Evolutionary conservation across 805 yeast genomes (phyloP).

Genomic region (Hanseniaspora thailandica): DNA sequence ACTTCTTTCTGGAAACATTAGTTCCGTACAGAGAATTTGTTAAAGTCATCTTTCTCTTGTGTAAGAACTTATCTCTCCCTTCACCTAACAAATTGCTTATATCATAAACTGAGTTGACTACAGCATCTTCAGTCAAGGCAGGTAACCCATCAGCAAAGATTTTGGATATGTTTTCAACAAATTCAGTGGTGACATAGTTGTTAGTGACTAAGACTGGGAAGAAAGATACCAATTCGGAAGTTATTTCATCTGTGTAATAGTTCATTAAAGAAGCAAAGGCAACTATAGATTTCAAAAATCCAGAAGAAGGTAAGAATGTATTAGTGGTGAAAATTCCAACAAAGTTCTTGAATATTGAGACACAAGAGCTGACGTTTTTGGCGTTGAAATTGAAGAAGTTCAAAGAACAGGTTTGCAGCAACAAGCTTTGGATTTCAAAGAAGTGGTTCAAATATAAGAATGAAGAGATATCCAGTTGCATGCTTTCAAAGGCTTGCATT

Average conservation of each 20-base stretch:
- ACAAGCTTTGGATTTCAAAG: conserved; percentile 33
- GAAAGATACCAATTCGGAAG: conserved; percentile 30
- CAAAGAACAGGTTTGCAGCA: conserved; percentile 47
- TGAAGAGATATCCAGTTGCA: conserved; percentile 14
- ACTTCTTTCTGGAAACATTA: neutral
- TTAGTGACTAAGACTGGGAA: conserved; percentile 47
- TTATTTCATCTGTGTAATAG: conserved; percentile 27
- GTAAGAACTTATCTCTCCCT: conserved; percentile 23
- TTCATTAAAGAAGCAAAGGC: conserved; percentile 48
- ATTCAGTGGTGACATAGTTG: conserved; percentile 36
- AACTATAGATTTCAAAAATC: conserved; percentile 40
- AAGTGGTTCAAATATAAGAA: conserved; percentile 1
- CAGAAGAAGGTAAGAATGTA: conserved; percentile 38
- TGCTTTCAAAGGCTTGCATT: conserved; percentile 26
- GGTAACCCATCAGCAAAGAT: conserved; percentile 56
- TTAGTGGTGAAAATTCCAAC: conserved; percentile 36
- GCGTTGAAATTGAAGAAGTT: conserved; percentile 34
- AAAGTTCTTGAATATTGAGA: conserved; percentile 38
- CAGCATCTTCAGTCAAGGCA: conserved; percentile 64
- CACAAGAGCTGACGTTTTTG: conserved; percentile 35
- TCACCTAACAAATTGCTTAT: conserved; percentile 60
- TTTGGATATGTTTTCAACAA: conserved; percentile 43
- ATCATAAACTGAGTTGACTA: conserved; percentile 74
- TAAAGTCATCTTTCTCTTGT: conserved; percentile 11
- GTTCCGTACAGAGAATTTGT: neutral